These are phyloP conservation scores for Zasmidium citrigriseum DNA, from an alignment of 2,329 filamentous ascomycete genomes.

Conservation along the genomic window DNA sequence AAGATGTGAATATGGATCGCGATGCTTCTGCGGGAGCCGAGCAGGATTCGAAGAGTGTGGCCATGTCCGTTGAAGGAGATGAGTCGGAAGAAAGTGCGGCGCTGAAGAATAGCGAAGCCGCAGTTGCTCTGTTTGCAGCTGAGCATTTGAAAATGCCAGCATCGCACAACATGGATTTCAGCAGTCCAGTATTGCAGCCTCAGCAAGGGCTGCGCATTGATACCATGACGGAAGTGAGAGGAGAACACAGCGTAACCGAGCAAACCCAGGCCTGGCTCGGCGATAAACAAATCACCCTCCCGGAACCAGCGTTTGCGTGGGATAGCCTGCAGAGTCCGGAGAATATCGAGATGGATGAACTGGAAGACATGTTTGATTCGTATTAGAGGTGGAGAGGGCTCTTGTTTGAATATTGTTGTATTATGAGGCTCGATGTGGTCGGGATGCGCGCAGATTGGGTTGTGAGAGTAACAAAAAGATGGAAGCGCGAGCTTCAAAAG, in stretches of 20 bases:
- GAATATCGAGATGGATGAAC: constrained; percentile 87
- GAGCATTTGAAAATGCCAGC: constrained; percentile 52
- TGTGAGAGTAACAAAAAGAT: constrained; percentile 1
- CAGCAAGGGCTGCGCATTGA: constrained; percentile 22
- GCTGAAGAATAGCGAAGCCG: constrained; percentile 53
- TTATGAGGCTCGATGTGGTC: not conserved
- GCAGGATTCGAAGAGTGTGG: constrained; percentile 34
- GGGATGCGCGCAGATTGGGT: no score
- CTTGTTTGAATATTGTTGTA: constrained; percentile 11
- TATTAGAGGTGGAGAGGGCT: constrained; percentile 25
- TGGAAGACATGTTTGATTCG: constrained; percentile 79
- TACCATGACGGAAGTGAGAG: constrained; percentile 10
- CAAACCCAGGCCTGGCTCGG: constrained; percentile 1
- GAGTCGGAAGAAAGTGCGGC: constrained; percentile 51
- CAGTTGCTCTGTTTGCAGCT: constrained; percentile 51
- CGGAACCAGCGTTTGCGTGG: constrained; percentile 36
- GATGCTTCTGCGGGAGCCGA: constrained; percentile 31
- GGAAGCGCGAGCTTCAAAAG: constrained; percentile 6
- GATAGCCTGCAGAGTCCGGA: constrained; percentile 68
- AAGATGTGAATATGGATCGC: constrained; percentile 39
- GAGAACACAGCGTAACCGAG: not conserved
- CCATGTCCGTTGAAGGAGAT: constrained; percentile 39
- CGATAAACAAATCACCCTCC: constrained; percentile 15
- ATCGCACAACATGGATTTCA: constrained; percentile 41
- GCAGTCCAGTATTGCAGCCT: constrained; percentile 50